Percentiles rank a stretch among this genome's conserved stretches.
Evolutionary conservation across 176 grass and related monocot genomes (phyloP).

Genomic region (Leersia perrieri): DNA sequence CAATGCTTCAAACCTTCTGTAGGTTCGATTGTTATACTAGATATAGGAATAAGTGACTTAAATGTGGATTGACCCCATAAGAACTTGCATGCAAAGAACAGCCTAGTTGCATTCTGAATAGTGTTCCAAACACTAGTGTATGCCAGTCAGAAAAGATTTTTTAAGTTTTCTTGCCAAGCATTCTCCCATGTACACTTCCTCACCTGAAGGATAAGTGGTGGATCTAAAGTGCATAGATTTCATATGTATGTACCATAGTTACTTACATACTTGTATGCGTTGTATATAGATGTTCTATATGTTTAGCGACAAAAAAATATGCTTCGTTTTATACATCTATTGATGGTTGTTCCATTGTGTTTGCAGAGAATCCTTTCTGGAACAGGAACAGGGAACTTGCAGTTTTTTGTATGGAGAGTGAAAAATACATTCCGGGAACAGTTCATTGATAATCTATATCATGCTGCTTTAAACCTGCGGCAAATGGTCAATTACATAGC

Average conservation of each 20-base stretch:
- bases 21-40: background rate
- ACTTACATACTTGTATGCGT: constrained; percentile 6
- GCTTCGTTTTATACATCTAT: background rate
- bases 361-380: constrained; percentile 53
- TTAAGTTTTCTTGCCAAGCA: background rate
- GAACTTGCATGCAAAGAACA: no score
- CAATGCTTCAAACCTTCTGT: background rate
- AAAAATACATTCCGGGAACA: constrained; percentile 55
- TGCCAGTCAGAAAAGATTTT: background rate
- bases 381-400: constrained; percentile 31
- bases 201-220: background rate
- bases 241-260: background rate
- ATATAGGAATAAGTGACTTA: background rate
- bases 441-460: constrained; percentile 59
- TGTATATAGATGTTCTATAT: constrained; percentile 11
- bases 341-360: constrained; percentile 27
- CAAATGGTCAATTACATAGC: constrained; percentile 56
- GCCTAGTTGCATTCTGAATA: constrained; percentile 1
- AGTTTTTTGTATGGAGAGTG: constrained; percentile 64
- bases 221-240: background rate
- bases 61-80: background rate
- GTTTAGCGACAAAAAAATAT: constrained; percentile 1
- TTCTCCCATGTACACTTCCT: background rate
- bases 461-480: constrained; percentile 69
- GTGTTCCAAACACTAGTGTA: background rate